Percentiles rank a stretch among this genome's conserved stretches.
Conservation (phyloP, 257 asterid genomes). For the Lithospermum erythrorhizon region DNA sequence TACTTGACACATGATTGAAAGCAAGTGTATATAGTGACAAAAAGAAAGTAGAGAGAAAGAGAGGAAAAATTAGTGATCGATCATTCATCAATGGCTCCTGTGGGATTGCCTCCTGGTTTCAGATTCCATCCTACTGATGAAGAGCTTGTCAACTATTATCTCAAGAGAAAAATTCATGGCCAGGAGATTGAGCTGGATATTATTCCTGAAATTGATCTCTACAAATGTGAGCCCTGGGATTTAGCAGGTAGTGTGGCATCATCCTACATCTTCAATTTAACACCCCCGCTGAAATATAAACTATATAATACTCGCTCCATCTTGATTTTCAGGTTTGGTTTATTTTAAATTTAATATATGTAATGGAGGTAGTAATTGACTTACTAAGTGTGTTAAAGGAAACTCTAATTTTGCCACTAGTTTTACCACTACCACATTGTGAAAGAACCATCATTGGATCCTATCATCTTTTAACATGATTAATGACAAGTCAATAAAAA, state of each 20-base stretch:
- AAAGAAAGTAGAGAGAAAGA: neutral
- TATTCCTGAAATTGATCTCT: slow-evolving; percentile 92
- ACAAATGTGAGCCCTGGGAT: slow-evolving; percentile 98
- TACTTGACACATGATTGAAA: slow-evolving; percentile 9
- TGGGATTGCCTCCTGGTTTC: slow-evolving; percentile 94
- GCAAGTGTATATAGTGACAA: neutral
- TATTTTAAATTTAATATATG: no score
- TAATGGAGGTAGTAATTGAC: no score
- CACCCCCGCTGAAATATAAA: no score
- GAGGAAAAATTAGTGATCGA: neutral
- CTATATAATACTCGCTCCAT: no score
- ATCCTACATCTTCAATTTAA: neutral
- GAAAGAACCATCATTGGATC: no score
- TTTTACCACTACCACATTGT: no score
- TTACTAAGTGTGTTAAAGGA: no score
- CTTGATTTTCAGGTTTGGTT: no score
- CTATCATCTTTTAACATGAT: no score
- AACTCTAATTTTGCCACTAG: no score
- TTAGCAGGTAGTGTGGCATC: slow-evolving; percentile 48
- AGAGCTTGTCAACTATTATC: slow-evolving; percentile 86
- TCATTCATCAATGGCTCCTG: slow-evolving; percentile 55
- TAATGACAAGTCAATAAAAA: no score
- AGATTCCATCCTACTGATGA: slow-evolving; percentile 95
- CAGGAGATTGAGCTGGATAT: slow-evolving; percentile 81
- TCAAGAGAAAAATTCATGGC: slow-evolving; percentile 79